Evolutionary conservation across 345 rosid species (phyloP).

Genomic region (Corchorus olitorius): DNA sequence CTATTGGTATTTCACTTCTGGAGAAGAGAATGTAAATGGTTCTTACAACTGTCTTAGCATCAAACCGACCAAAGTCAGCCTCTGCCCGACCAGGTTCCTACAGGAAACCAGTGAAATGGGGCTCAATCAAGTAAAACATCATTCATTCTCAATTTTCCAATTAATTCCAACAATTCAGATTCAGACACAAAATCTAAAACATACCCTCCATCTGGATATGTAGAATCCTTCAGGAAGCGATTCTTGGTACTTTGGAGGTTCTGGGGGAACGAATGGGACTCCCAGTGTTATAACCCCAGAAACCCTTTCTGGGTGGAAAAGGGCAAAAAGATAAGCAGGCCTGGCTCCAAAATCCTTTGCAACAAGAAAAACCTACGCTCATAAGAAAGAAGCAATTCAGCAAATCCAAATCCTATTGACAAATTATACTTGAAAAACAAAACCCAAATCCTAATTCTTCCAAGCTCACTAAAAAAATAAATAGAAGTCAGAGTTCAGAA

Average conservation of each 20-base stretch:
- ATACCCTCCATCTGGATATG: conserved; percentile 51
- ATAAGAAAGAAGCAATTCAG: neutral
- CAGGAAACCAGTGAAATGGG: neutral
- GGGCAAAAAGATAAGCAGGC: conserved; percentile 45
- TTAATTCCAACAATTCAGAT: neutral
- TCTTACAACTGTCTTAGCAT: conserved; percentile 56
- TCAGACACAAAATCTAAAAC: neutral
- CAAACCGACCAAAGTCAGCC: conserved; percentile 61
- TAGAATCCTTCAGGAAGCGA: conserved; percentile 64
- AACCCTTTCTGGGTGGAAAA: conserved; percentile 49
- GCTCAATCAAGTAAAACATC: neutral
- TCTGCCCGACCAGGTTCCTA: conserved; percentile 64
- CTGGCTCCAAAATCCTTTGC: conserved; percentile 55
- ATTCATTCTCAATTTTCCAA: no score
- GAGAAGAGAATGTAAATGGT: conserved; percentile 57
- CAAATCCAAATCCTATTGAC: no score
- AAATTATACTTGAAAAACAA: neutral
- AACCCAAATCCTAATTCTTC: neutral
- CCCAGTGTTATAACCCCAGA: conserved; percentile 53
- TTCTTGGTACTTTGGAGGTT: conserved; percentile 1
- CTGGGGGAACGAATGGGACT: conserved; percentile 42
- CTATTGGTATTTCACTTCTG: conserved; percentile 55
- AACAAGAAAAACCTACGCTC: conserved; percentile 48
- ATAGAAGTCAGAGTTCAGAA: neutral
- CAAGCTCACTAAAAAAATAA: neutral